Base-by-base conservation (phyloP, 306 rosid species). In the Quercus variabilis region DNA sequence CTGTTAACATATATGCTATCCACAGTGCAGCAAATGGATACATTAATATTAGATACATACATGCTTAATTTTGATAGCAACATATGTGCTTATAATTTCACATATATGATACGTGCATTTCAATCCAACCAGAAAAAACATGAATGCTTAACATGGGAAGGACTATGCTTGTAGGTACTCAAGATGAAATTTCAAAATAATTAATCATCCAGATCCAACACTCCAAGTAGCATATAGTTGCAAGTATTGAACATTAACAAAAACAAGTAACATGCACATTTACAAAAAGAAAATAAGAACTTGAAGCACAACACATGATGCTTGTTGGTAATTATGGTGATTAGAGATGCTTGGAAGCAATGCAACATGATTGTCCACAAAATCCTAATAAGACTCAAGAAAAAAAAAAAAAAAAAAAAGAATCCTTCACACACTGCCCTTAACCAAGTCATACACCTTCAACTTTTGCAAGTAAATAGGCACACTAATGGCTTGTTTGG, bases 261-360 rank as follows among this genome's bases (percentile, higher is more conserved):
- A 83, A 55, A 78, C 69, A 72, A 67, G 68, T 75, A 79, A 20
- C 21, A 76, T 26, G 43, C 55, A 79, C 11, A 60, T 19, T 30
- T 41, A 58, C 6, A 17, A 11, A 41, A 35, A 58, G 38, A 74
- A 78, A 62, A 60, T 33, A 65, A 8, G 73, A 55, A 23, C 72
- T 70, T 31, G 43, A 80, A 28, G 58, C 63, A 79, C 52, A 56
- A 80, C 80, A 71, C 69, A 69, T 28, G 21, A 55, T 3, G 54
- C 62, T 46, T 35, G 52, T 33, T 14, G 26, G 25, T 67, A 5
- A 33, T 8, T 5, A 13, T 21, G 35, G 51, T 7, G 17, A 41
- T 41, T 41, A 26, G 43, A 64, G 68, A 25, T 12, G 19, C 35
- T 30, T 64, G 12, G 18, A 35, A 64, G 46, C 21, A 64, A 28